Percentiles rank a stretch among this genome's conserved stretches.
These are phyloP conservation scores for Calonectria pseudoturangicola DNA, from an alignment of 2,329 filamentous ascomycete genomes.

Conservation along the genomic window DNA sequence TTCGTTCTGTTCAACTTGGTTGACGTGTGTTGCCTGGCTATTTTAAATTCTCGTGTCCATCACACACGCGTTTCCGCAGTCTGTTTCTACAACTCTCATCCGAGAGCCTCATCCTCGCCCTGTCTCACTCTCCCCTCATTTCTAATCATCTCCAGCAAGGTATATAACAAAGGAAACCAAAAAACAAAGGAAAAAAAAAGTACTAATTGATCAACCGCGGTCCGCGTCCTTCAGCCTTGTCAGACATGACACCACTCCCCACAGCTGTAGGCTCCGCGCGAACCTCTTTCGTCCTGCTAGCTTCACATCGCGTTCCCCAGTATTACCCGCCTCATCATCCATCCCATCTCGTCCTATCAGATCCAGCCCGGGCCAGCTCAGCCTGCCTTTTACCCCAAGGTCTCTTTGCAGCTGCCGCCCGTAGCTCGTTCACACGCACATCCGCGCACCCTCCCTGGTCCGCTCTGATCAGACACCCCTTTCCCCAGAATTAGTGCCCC, in stretches of 20 bases:
- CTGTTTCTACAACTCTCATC: constrained; percentile 49
- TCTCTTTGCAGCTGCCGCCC: constrained; percentile 41
- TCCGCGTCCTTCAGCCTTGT: constrained; percentile 54
- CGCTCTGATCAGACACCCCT: constrained; percentile 34
- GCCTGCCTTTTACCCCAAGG: constrained; percentile 19
- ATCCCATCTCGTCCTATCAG: constrained; percentile 36
- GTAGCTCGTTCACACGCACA: constrained; percentile 49
- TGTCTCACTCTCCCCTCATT: constrained; percentile 30
- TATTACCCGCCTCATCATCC: constrained; percentile 53
- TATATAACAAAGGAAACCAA: constrained; percentile 55
- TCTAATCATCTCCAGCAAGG: constrained; percentile 36
- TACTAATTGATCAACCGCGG: constrained; percentile 45
- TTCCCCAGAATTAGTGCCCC: constrained; percentile 26
- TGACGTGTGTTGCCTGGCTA: constrained; percentile 18
- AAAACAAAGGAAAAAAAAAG: constrained; percentile 41
- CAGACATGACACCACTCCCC: constrained; percentile 55
- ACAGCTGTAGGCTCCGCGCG: constrained; percentile 50
- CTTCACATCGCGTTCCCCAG: constrained; percentile 55
- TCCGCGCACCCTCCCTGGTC: constrained; percentile 35
- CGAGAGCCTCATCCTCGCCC: constrained; percentile 34
- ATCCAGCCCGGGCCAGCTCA: constrained; percentile 43
- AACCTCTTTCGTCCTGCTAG: constrained; percentile 50
- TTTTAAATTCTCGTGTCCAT: constrained; percentile 38
- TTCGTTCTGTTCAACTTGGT: constrained; percentile 23
- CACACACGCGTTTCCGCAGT: constrained; percentile 45